Evolutionary conservation across 2,329 filamentous ascomycete genomes (phyloP).

Genomic region (Berkeleyomyces basicola): DNA sequence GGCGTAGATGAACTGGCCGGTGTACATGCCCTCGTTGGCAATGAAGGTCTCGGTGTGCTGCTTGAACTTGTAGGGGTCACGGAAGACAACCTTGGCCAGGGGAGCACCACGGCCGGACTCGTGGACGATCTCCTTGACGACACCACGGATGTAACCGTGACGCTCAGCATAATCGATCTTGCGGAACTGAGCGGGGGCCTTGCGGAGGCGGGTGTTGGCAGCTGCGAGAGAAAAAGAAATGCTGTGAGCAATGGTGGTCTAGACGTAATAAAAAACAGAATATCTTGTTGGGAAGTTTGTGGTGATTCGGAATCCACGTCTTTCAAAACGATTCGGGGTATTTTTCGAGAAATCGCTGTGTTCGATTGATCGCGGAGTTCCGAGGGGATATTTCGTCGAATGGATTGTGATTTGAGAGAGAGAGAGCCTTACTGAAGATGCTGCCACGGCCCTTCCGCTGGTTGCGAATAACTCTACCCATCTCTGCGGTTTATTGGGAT

Average conservation of each 20-base stretch:
- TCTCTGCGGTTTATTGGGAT: constrained; percentile 19
- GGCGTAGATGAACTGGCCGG: constrained; percentile 99
- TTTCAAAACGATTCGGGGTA: background rate
- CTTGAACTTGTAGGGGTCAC: constrained; percentile 97
- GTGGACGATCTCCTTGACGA: constrained; percentile 99
- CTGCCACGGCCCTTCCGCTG: constrained; percentile 44
- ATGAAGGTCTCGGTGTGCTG: constrained; percentile 98
- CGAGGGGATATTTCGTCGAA: constrained; percentile 14
- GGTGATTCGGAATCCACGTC: background rate
- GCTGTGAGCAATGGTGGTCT: constrained; percentile 15
- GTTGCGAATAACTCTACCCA: constrained; percentile 49
- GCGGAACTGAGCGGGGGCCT: constrained; percentile 73
- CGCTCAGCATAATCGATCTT: constrained; percentile 91
- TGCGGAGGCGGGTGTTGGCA: constrained; percentile 81
- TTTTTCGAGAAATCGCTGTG: constrained; percentile 1
- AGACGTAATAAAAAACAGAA: background rate
- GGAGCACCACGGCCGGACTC: constrained; percentile 96
- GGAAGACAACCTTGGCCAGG: constrained; percentile 92
- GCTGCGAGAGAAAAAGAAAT: constrained; percentile 26
- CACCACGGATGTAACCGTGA: constrained; percentile 93
- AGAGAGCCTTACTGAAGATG: constrained; percentile 35
- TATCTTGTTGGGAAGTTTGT: background rate
- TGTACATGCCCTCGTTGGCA: constrained; percentile 99
- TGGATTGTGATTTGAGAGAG: constrained; percentile 14
- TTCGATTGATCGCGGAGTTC: constrained; percentile 17